Evolutionary conservation across 805 yeast species (phyloP), one percentile per base, ranked within the genome.

Genomic region (Diddensiella santjacobensis): DNA sequence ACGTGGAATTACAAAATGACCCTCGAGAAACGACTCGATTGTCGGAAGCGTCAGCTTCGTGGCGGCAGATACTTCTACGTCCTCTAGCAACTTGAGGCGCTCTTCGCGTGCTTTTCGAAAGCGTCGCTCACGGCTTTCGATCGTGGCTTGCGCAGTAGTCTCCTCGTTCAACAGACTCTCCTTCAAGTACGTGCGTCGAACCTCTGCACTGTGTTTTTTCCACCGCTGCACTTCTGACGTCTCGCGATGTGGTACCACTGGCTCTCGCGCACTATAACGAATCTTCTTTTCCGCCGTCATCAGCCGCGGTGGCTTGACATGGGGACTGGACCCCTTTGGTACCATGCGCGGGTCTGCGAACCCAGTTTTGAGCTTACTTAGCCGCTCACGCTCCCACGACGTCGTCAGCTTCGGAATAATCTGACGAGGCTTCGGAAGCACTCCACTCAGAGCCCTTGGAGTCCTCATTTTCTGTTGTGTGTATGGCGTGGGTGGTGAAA

Each of bases 41-140:
- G 96, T 84, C 41, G 96, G 96, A 44, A 87, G 71, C 1, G 96
- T 87, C 59, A 83, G 75, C 58, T 72, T 54, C 42, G 79, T 73
- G 20, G 87, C 83, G 30, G 57, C 61, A 3, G 69, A 61, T 17
- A 66, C 61, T 52, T 69, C 65, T n/a, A 55, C 56, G 33, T 63
- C 56, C 40, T 60, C 61, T 23, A 22, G 31, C n/a, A 66, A 58
- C 33, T 58, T 49, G 3, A 65, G 54, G 15, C 67, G 62, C 10
- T 57, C 60, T n/a, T 50, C 50, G 35, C 63, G 54, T 26, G 69
- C 72, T 22, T 51, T 55, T 22, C 62, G 73, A 5, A 65, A 73
- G 39, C 68, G 60, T 30, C 57, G 54, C 56, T 70, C 65, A 57
- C 71, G 58, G 61, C 62, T 54, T 29, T 58, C 54, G 47, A 60